Base-by-base conservation (phyloP, 208 protist genomes). In the Novymonas esmeraldas region DNA sequence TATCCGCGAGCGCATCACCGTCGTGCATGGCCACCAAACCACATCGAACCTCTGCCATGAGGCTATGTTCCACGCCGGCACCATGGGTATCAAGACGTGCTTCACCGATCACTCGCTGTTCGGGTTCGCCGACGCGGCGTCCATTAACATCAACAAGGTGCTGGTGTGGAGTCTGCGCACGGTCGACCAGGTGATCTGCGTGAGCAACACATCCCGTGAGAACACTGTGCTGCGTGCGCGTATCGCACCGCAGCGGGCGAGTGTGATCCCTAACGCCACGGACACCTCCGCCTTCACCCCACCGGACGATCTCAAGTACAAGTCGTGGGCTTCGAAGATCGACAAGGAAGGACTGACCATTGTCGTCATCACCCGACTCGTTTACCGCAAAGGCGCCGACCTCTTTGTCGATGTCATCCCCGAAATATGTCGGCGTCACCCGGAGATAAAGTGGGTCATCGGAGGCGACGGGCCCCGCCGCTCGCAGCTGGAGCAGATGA, bases 61-160 rank as follows among this genome's bases (percentile, higher is more conserved):
- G 81, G 86, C 89, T 42, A 92, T 99, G 57, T 89, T 98, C 55
- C 93, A 98, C 70, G 97, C 95, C 29, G 84, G 86, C 38, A 97
- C 93, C 1, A 98, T 99, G 94, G 97, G 97, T 18, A 87, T 98
- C 63, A 95, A 88, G 56, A 93, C 92, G 9, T 94, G 95, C 67
- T 99, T 99, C 82, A 99, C 98, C 5, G 98, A 99, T 72, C 98
- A 99, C 86, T 99, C 97, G 3, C 84, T 99, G n/a, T 99, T 99
- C 78, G 98, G 98, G 16, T 99, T 99, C 81, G 94, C 88, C 14
- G 98, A 99, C 73, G 84, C 88, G 42, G 76, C 83, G 46, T 97
- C 87, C 28, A 98, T 99, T 61, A 87, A 98, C 67, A 98, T 98
- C 69, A 99, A 99, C 82, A 99, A 99, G 62, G 78, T 99, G 14